phyloP scores from a whole-genome alignment of 2,329 filamentous ascomycete species.

The Claviceps maximensis region DNA sequence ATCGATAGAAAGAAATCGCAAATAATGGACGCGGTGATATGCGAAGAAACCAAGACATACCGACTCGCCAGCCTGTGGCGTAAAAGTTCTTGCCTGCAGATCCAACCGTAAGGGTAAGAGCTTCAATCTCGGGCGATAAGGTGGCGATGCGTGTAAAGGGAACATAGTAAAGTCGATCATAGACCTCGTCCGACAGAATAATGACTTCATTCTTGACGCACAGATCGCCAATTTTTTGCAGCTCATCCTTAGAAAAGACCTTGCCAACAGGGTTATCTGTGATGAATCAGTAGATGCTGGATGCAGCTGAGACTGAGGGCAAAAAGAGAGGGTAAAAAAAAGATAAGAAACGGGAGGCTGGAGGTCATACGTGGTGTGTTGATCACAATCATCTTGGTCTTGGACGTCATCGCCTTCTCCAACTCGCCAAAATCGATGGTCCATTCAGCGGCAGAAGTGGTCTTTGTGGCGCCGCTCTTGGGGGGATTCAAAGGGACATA shows the following conservation, averaged over 20 bases:
- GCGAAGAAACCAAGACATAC: slow-evolving; percentile 18
- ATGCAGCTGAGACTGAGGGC: not conserved
- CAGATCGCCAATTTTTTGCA: slow-evolving; percentile 72
- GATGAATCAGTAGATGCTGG: not conserved
- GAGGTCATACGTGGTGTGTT: slow-evolving; percentile 52
- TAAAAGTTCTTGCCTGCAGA: slow-evolving; percentile 98
- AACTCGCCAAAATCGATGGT: slow-evolving; percentile 72
- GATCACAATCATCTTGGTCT: slow-evolving; percentile 92
- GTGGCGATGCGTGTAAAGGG: slow-evolving; percentile 90
- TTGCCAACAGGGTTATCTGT: slow-evolving; percentile 91
- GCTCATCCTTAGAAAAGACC: slow-evolving; percentile 74
- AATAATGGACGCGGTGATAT: not conserved
- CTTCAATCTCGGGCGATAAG: slow-evolving; percentile 77
- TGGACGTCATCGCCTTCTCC: slow-evolving; percentile 65
- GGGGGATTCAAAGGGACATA: slow-evolving; percentile 94
- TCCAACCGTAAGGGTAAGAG: slow-evolving; percentile 81
- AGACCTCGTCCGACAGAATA: slow-evolving; percentile 85
- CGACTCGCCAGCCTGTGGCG: slow-evolving; percentile 89
- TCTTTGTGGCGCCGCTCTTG: slow-evolving; percentile 61
- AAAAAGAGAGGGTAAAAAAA: not conserved
- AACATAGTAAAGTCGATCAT: slow-evolving; percentile 88
- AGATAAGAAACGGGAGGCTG: not conserved
- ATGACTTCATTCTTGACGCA: slow-evolving; percentile 90
- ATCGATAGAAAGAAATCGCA: not conserved
- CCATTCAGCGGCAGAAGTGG: slow-evolving; percentile 81